Evolutionary conservation across 2,329 filamentous ascomycete species (phyloP).

Genomic region (Xylariaceae sp.): DNA sequence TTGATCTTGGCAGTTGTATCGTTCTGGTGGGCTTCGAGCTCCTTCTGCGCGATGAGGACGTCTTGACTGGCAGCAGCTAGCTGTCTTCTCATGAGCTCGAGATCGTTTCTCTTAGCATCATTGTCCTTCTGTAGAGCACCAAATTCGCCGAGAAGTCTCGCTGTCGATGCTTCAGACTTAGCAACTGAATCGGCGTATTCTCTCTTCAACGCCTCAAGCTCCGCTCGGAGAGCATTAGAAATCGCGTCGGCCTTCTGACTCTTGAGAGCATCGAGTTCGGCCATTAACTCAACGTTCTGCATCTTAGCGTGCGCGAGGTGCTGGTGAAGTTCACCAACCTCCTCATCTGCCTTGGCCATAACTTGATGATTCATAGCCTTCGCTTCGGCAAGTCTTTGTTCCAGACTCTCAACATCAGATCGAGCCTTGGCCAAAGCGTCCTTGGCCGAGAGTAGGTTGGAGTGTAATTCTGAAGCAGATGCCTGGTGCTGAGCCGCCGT

Average conservation of each 20-base stretch:
- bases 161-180: conserved; percentile 33
- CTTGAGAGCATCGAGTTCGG: conserved; percentile 54
- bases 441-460: conserved; percentile 34
- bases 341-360: conserved; percentile 42
- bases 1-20: conserved; percentile 48
- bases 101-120: conserved; percentile 30
- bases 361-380: conserved; percentile 34
- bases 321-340: conserved; percentile 46
- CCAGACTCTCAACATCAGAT: conserved; percentile 27
- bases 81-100: conserved; percentile 39
- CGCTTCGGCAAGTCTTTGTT: conserved; percentile 33
- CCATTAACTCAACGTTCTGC: conserved; percentile 53
- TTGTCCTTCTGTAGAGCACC: conserved; percentile 30
- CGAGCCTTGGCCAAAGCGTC: conserved; percentile 31
- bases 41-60: conserved; percentile 42
- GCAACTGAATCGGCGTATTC: conserved; percentile 42
- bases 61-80: conserved; percentile 37
- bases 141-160: conserved; percentile 28
- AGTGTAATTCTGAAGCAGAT: conserved; percentile 30
- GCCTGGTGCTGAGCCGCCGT: conserved; percentile 32
- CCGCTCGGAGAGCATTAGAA: conserved; percentile 46
- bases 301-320: conserved; percentile 56
- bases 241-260: conserved; percentile 54
- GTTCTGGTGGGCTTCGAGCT: conserved; percentile 48
- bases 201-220: conserved; percentile 46